Base-by-base conservation (phyloP, 192 early-diverging fungal genomes). In the Linnemannia exigua region DNA sequence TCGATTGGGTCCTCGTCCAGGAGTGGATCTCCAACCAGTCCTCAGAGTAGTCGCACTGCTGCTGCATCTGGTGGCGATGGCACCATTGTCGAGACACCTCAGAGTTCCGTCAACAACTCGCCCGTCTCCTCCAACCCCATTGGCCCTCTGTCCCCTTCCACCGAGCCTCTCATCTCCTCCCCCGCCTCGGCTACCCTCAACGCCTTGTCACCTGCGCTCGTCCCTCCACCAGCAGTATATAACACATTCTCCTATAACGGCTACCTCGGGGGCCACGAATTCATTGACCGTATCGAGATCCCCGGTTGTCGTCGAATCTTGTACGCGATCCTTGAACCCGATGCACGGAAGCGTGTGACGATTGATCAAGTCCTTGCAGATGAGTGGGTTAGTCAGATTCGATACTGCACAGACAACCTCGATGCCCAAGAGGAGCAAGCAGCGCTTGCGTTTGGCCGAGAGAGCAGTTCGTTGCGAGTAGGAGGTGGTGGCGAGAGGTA, bases 311-410 rank as follows among this genome's bases (percentile, higher is more conserved):
- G 93, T 20, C 89, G 91, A 15, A 84, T 97, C 37, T 88, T 99
- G 89, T 94, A 95, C 76, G 79, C 88, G 51, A 95, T 98, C 85
- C 82, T 98, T 48, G 93, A 96, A 58, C 97, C 97, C 2, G 92
- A 96, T 75, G 90, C 93, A 3, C 83, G 84, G 38, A 93, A 89
- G 68, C 90, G 97, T 8, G 87, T 93, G n/a, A 93, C 91, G 22
- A 94, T 97, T 67, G 90, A 94, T 48, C 88, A 94, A 79, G 91
- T 97, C 6, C 77, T 95, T 50, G 91, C 89, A n/a, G 92, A 93
- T 75, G 89, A 95, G 8, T 96, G 96, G 94, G 88, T 98, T 71
- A 76, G 93, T 70, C 84, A 67, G 48, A 92, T 97, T 11, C 76
- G 87, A 28, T 89, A 90, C 19, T 96, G 96, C 80, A 84, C 71